A percentile compares a stretch with the other conserved stretches of the same genome.
phyloP scores from a whole-genome alignment of 805 yeast species.

The Metschnikowia dekortorum region DNA sequence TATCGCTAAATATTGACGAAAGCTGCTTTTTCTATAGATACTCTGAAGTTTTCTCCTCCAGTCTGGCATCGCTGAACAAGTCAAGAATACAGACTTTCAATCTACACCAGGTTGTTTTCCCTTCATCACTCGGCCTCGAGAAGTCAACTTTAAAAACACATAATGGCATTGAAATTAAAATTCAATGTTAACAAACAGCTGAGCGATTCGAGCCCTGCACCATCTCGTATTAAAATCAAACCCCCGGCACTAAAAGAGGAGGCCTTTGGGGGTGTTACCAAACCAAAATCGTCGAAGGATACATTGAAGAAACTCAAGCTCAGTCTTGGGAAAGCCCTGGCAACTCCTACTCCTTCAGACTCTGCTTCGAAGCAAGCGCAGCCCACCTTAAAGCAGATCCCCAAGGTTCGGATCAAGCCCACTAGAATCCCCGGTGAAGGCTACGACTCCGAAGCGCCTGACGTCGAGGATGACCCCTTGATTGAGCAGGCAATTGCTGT shows the following conservation, averaged over 20 bases:
- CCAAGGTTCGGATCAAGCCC: slow-evolving; percentile 51
- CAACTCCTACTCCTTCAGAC: slow-evolving; percentile 2
- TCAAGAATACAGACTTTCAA: not conserved
- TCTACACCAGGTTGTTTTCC: not conserved
- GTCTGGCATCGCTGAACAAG: too few species aligned
- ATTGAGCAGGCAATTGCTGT: slow-evolving; percentile 82
- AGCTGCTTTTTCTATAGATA: not conserved
- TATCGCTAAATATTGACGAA: not conserved
- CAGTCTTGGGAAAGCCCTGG: slow-evolving; percentile 16
- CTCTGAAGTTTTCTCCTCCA: too few species aligned
- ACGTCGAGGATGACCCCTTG: slow-evolving; percentile 89
- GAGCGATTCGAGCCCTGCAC: slow-evolving; percentile 1
- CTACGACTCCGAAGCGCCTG: slow-evolving; percentile 95
- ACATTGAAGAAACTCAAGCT: slow-evolving; percentile 24
- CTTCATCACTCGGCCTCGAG: not conserved
- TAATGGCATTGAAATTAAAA: slow-evolving; percentile 20
- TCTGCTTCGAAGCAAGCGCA: slow-evolving; percentile 3
- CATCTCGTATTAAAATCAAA: slow-evolving; percentile 20
- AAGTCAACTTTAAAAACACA: not conserved
- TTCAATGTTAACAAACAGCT: slow-evolving; percentile 16
- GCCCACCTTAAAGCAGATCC: slow-evolving; percentile 22
- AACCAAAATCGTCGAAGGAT: slow-evolving; percentile 14
- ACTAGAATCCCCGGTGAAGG: slow-evolving; percentile 87
- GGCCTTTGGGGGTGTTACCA: slow-evolving; percentile 8
- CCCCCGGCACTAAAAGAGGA: slow-evolving; percentile 15